These are phyloP conservation scores for Amauroascus verrucosus DNA, from an alignment of 2,329 filamentous ascomycete species.

Conservation along the genomic window DNA sequence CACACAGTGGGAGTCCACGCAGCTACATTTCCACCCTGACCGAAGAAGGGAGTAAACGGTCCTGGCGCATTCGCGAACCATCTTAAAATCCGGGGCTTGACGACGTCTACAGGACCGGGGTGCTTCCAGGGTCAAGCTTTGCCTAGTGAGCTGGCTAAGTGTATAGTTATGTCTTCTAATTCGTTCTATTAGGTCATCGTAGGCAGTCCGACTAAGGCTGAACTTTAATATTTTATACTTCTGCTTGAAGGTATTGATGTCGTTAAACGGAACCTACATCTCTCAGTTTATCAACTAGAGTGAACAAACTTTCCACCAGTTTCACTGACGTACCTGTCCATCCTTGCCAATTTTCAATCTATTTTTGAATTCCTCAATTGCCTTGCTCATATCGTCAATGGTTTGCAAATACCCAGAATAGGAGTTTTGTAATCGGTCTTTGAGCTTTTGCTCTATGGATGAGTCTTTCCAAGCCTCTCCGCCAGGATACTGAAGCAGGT, in stretches of 20 bases:
- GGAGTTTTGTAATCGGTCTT: not conserved
- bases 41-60: not conserved
- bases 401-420: not conserved
- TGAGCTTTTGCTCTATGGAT: not conserved
- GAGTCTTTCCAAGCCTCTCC: not conserved
- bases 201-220: not conserved
- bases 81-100: not conserved
- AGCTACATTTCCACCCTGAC: conserved; percentile 5
- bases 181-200: not conserved
- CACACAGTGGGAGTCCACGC: not conserved
- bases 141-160: not conserved
- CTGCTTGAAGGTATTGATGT: conserved; percentile 1
- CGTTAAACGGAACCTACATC: not conserved
- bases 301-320: not conserved
- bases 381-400: not conserved
- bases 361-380: not conserved
- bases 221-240: conserved; percentile 2
- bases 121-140: not conserved
- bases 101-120: not conserved
- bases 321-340: not conserved
- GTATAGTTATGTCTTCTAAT: not conserved
- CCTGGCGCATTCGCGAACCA: not conserved
- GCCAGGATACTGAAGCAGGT: not conserved
- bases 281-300: not conserved
- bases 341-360: not conserved